Conservation (phyloP, 192 early-diverging fungal species). For the Funneliformis mosseae region DNA sequence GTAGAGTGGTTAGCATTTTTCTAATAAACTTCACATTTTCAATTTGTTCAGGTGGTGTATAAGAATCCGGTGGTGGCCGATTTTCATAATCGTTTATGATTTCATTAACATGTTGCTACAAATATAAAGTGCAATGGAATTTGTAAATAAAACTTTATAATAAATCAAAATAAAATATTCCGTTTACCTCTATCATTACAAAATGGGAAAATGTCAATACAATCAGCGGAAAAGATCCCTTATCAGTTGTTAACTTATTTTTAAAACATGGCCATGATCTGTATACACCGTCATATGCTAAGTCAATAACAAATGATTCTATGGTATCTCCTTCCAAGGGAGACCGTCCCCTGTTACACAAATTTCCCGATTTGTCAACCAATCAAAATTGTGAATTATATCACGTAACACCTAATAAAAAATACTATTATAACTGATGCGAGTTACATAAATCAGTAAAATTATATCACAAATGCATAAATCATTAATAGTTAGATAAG, state of each 20-base stretch:
- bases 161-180: not conserved
- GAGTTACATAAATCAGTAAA: too few species aligned
- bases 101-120: conserved; percentile 20
- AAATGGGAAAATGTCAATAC: conserved; percentile 7
- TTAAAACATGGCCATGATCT: conserved; percentile 7
- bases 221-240: conserved; percentile 16
- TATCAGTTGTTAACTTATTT: conserved; percentile 7
- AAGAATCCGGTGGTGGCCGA: not conserved
- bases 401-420: too few species aligned
- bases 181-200: conserved; percentile 13
- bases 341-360: too few species aligned
- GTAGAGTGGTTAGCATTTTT: too few species aligned
- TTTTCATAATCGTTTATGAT: conserved; percentile 18
- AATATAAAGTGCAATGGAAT: not conserved
- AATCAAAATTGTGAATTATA: too few species aligned
- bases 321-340: too few species aligned
- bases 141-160: not conserved
- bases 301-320: too few species aligned
- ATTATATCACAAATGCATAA: too few species aligned
- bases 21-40: too few species aligned
- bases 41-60: not conserved
- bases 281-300: conserved; percentile 8
- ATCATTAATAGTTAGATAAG: too few species aligned
- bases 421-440: too few species aligned
- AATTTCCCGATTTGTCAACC: too few species aligned